Evolutionary conservation across 495 filamentous ascomycete species (phyloP).

Genomic region (Aspergillus diversus): DNA sequence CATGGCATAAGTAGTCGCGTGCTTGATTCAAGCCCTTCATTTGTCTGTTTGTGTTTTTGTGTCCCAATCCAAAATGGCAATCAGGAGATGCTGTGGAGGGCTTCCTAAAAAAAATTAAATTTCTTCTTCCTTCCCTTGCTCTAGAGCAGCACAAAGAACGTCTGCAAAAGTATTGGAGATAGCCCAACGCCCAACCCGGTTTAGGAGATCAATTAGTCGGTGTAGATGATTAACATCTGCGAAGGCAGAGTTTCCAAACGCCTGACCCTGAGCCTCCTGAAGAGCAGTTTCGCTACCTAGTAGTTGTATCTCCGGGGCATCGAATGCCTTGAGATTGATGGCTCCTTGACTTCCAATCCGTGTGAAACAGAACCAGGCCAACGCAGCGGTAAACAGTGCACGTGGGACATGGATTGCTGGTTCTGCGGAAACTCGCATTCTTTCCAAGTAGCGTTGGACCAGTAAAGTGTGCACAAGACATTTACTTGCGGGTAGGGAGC

Average conservation of each 20-base stretch:
- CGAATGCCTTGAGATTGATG: slow-evolving; percentile 23
- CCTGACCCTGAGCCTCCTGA: slow-evolving; percentile 5
- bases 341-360: slow-evolving; percentile 16
- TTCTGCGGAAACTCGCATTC: slow-evolving; percentile 31
- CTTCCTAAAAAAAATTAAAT: neutral
- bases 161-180: slow-evolving; percentile 37
- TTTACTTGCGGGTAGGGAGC: slow-evolving; percentile 28
- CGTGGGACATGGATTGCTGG: slow-evolving; percentile 39
- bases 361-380: slow-evolving; percentile 30
- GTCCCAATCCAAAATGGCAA: too few species aligned
- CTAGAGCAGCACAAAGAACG: slow-evolving; percentile 24
- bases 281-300: slow-evolving; percentile 13
- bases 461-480: slow-evolving; percentile 33
- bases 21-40: too few species aligned
- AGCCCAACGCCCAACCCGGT: slow-evolving; percentile 39
- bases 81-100: too few species aligned
- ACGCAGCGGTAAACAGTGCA: slow-evolving; percentile 28
- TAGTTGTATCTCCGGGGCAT: slow-evolving; percentile 27
- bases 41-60: too few species aligned
- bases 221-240: slow-evolving; percentile 26
- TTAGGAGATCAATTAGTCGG: slow-evolving; percentile 36
- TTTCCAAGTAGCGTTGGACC: slow-evolving; percentile 29
- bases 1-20: too few species aligned
- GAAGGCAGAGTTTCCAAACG: slow-evolving; percentile 11
- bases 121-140: slow-evolving; percentile 12